phyloP scores from a whole-genome alignment of 1,139 yeast genomes.

The Debaryomyces singareniensis region DNA sequence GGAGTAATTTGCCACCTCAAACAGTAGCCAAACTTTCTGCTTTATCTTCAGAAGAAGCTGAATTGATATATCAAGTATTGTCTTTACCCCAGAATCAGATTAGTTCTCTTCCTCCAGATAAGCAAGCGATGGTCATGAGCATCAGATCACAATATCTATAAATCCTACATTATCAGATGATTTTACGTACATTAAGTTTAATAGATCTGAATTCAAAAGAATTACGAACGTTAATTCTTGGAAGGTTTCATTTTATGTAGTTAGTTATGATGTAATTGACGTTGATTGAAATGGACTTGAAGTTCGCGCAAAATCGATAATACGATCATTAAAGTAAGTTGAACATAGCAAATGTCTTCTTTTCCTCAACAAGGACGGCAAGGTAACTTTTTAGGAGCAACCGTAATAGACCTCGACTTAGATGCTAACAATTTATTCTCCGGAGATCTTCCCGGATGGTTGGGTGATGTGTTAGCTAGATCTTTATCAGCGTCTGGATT shows the following conservation, averaged over 20 bases:
- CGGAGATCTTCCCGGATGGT: constrained; percentile 38
- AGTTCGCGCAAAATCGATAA: too few relatives aligned
- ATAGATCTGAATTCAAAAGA: too few relatives aligned
- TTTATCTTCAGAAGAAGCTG: constrained; percentile 53
- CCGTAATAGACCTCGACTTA: constrained; percentile 40
- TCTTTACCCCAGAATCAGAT: constrained; percentile 52
- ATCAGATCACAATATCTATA: constrained; percentile 52
- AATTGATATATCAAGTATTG: constrained; percentile 59
- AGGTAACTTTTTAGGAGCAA: constrained; percentile 12
- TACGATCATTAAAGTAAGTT: too few relatives aligned
- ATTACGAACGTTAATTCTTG: too few relatives aligned
- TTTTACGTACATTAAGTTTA: too few relatives aligned
- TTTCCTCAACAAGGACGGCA: too few relatives aligned
- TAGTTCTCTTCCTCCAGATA: constrained; percentile 50
- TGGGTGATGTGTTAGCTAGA: constrained; percentile 32
- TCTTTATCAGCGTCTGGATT: constrained; percentile 28
- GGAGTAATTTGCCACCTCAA: constrained; percentile 45
- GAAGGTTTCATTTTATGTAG: too few relatives aligned
- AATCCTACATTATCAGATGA: neutral
- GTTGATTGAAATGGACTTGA: too few relatives aligned
- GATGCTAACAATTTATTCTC: constrained; percentile 41
- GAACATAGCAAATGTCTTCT: too few relatives aligned
- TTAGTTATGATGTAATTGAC: too few relatives aligned
- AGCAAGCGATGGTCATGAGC: constrained; percentile 53
- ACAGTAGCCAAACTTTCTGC: constrained; percentile 43